A percentile compares a stretch with the other conserved stretches of the same genome.
These are phyloP conservation scores for Colletotrichum karsti DNA, from an alignment of 2,329 filamentous ascomycete genomes.

Conservation along the genomic window DNA sequence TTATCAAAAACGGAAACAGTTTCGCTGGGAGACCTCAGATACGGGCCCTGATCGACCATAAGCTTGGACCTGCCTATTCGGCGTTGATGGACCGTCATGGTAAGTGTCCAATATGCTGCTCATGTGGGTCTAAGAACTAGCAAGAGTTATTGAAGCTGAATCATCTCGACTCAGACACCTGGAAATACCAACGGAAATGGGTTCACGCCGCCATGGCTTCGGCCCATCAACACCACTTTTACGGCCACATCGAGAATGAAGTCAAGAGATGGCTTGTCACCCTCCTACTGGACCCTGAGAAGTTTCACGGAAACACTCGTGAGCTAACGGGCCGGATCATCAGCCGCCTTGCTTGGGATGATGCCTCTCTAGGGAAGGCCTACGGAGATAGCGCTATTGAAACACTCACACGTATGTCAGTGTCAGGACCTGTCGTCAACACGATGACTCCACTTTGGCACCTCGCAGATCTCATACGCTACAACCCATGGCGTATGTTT, in stretches of 20 bases:
- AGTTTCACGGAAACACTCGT: constrained; percentile 54
- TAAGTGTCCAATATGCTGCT: constrained; percentile 40
- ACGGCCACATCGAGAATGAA: constrained; percentile 57
- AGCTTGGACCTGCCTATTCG: constrained; percentile 55
- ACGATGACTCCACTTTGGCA: constrained; percentile 58
- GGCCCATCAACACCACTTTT: constrained; percentile 50
- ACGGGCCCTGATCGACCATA: constrained; percentile 56
- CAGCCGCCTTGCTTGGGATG: constrained; percentile 58
- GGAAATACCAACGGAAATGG: constrained; percentile 60
- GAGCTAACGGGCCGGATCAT: constrained; percentile 61
- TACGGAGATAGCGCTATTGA: constrained; percentile 56
- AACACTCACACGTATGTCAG: constrained; percentile 59
- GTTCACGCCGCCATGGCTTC: constrained; percentile 57
- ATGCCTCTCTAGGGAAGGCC: constrained; percentile 52
- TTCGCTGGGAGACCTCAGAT: constrained; percentile 61
- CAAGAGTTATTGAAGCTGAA: neutral
- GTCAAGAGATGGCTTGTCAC: constrained; percentile 54
- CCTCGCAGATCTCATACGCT: constrained; percentile 45
- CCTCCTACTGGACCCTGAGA: constrained; percentile 53
- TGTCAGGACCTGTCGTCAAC: constrained; percentile 60
- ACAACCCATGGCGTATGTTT: constrained; percentile 57
- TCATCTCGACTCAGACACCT: constrained; percentile 45
- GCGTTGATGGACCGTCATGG: constrained; percentile 60
- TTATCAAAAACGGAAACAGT: constrained; percentile 58
- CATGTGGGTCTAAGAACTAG: neutral